These are phyloP conservation scores for Ceratocystis alfenasii DNA, from an alignment of 2,329 filamentous ascomycete genomes.

Conservation along the genomic window DNA sequence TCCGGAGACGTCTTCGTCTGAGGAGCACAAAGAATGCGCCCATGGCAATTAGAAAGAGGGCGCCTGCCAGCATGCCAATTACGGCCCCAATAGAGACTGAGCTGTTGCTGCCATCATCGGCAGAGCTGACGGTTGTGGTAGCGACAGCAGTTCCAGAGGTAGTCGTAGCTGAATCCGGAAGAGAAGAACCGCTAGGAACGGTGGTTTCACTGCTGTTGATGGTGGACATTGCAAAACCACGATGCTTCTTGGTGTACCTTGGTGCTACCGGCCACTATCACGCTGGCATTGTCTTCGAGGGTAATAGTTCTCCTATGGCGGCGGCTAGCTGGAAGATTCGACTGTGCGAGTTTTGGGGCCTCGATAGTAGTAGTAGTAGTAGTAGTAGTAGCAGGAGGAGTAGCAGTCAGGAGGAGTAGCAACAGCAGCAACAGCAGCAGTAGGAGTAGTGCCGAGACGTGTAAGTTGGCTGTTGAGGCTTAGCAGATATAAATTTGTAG, in stretches of 20 bases:
- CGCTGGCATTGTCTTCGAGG: neutral
- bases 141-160: neutral
- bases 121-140: neutral
- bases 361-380: too few species aligned
- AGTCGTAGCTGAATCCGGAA: neutral
- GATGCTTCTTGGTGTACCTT: neutral
- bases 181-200: neutral
- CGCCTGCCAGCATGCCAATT: slow-evolving; percentile 12
- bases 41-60: slow-evolving; percentile 16
- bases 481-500: neutral
- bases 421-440: too few species aligned
- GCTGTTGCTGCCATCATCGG: neutral
- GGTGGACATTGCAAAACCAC: slow-evolving; percentile 9
- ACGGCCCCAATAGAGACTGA: slow-evolving; percentile 15
- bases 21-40: slow-evolving; percentile 19
- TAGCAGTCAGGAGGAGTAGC: too few species aligned
- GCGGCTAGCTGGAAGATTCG: too few species aligned
- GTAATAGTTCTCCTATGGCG: neutral
- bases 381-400: too few species aligned
- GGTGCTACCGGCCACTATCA: neutral
- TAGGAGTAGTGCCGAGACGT: too few species aligned
- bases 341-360: neutral
- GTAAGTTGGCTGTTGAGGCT: too few species aligned
- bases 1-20: slow-evolving; percentile 16
- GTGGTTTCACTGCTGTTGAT: neutral